phyloP scores from a whole-genome alignment of 257 asterid genomes.

The Salvia hispanica region DNA sequence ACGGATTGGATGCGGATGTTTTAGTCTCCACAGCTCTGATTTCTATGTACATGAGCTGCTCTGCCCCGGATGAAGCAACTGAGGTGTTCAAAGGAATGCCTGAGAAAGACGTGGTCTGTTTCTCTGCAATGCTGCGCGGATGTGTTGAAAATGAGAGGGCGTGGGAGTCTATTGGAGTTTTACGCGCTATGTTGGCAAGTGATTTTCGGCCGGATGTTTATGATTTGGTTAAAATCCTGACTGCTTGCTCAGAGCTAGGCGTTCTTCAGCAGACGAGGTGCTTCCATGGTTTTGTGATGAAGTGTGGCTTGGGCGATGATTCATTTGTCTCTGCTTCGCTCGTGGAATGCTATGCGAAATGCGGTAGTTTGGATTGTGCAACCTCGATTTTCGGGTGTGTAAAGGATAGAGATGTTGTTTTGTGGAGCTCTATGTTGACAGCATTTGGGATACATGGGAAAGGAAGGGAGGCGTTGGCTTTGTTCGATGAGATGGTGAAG shows the following conservation, averaged over 20 bases:
- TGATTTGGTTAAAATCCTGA: conserved; percentile 53
- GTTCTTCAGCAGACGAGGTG: conserved; percentile 59
- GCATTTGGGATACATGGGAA: conserved; percentile 69
- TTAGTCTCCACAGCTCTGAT: conserved; percentile 72
- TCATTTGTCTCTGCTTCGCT: conserved; percentile 59
- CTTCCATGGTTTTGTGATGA: conserved; percentile 55
- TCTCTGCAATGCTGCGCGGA: conserved; percentile 60
- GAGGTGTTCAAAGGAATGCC: conserved; percentile 52
- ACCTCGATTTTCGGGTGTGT: conserved; percentile 43
- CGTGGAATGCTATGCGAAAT: conserved; percentile 72
- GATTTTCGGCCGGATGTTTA: conserved; percentile 47
- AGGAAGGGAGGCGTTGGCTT: conserved; percentile 56
- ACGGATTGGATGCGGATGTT: conserved; percentile 48
- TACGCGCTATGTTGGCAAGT: conserved; percentile 53
- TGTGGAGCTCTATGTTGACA: conserved; percentile 81
- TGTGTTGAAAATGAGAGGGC: conserved; percentile 54
- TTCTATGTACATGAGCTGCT: conserved; percentile 82
- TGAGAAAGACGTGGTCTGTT: conserved; percentile 55
- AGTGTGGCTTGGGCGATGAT: conserved; percentile 46
- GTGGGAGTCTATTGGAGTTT: conserved; percentile 45
- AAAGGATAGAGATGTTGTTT: conserved; percentile 52
- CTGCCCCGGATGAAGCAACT: conserved; percentile 61
- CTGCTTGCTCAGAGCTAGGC: conserved; percentile 75
- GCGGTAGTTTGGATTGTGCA: conserved; percentile 67
- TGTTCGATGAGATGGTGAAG: conserved; percentile 57